Evolutionary conservation across 495 filamentous ascomycete genomes (phyloP).

Genomic region (Penicillium subrubescens): DNA sequence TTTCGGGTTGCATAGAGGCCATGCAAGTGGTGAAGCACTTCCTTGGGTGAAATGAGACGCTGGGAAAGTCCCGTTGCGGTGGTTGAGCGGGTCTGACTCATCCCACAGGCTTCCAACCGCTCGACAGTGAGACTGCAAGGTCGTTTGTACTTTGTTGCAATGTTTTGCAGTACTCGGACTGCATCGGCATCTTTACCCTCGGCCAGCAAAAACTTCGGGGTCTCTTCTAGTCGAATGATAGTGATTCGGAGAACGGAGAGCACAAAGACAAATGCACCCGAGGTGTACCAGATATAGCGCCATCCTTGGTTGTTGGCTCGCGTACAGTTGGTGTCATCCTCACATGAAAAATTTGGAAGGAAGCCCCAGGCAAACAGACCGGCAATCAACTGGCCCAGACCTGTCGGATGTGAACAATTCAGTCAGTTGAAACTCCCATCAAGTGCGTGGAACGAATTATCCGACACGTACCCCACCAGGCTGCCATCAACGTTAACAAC

Average conservation of each 20-base stretch:
- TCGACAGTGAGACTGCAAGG: conserved; percentile 65
- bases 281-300: conserved; percentile 59
- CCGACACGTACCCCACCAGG: conserved; percentile 47
- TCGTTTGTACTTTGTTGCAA: conserved; percentile 65
- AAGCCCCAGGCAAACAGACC: conserved; percentile 51
- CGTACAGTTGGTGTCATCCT: conserved; percentile 35
- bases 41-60: conserved; percentile 46
- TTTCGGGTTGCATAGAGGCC: conserved; percentile 65
- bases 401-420: neutral
- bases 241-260: conserved; percentile 68
- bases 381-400: conserved; percentile 32
- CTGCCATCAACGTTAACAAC: conserved; percentile 51
- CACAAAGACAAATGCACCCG: conserved; percentile 65
- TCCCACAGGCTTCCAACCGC: conserved; percentile 42
- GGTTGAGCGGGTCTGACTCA: conserved; percentile 16
- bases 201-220: conserved; percentile 71
- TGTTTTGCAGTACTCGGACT: conserved; percentile 58
- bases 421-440: neutral
- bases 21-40: conserved; percentile 57
- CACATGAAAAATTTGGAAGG: conserved; percentile 42
- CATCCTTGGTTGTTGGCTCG: conserved; percentile 54
- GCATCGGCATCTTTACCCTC: conserved; percentile 64
- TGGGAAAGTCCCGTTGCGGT: conserved; percentile 17
- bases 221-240: conserved; percentile 67
- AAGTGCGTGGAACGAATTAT: neutral